phyloP scores from a whole-genome alignment of 1,284 basidiomycete species.

The Pseudozyma flocculosa region DNA sequence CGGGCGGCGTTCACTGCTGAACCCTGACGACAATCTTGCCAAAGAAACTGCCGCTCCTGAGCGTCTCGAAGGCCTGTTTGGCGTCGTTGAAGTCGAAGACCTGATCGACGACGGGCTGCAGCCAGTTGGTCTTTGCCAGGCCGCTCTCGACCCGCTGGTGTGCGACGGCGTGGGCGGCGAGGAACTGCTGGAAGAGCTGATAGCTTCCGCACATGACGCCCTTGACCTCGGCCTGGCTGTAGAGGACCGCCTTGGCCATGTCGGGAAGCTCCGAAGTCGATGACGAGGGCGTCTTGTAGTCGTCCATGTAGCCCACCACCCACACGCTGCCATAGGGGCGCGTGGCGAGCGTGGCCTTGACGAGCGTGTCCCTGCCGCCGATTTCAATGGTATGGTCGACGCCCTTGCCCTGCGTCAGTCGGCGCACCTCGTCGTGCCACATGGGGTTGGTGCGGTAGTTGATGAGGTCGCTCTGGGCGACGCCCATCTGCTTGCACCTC shows the following conservation, averaged over 20 bases:
- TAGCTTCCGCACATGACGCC: slow-evolving; percentile 35
- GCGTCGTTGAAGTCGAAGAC: slow-evolving; percentile 21
- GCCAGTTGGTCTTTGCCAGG: slow-evolving; percentile 5
- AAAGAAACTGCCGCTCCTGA: slow-evolving; percentile 17
- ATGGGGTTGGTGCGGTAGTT: slow-evolving; percentile 18
- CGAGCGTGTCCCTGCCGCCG: slow-evolving; percentile 24
- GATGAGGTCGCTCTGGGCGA: slow-evolving; percentile 13
- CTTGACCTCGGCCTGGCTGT: slow-evolving; percentile 18
- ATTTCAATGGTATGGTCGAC: slow-evolving; percentile 33
- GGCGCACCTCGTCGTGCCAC: slow-evolving; percentile 15
- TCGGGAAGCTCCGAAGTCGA: slow-evolving; percentile 5
- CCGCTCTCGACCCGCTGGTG: slow-evolving; percentile 2
- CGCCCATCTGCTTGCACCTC: slow-evolving; percentile 16
- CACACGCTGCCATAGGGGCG: slow-evolving; percentile 17
- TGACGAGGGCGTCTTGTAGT: slow-evolving; percentile 13
- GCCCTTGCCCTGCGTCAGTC: slow-evolving; percentile 13
- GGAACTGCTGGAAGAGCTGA: slow-evolving; percentile 22
- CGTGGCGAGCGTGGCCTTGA: slow-evolving; percentile 13
- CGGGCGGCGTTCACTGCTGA: no score
- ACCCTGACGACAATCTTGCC: slow-evolving; percentile 35
- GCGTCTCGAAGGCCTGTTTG: slow-evolving; percentile 21
- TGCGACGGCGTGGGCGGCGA: slow-evolving; percentile 14
- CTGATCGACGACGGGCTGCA: slow-evolving; percentile 17
- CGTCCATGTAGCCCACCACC: slow-evolving; percentile 36
- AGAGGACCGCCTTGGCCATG: slow-evolving; percentile 19